Evolutionary conservation across 352 stramenopile genomes (phyloP).

Genomic region (Globisporangium solare): DNA sequence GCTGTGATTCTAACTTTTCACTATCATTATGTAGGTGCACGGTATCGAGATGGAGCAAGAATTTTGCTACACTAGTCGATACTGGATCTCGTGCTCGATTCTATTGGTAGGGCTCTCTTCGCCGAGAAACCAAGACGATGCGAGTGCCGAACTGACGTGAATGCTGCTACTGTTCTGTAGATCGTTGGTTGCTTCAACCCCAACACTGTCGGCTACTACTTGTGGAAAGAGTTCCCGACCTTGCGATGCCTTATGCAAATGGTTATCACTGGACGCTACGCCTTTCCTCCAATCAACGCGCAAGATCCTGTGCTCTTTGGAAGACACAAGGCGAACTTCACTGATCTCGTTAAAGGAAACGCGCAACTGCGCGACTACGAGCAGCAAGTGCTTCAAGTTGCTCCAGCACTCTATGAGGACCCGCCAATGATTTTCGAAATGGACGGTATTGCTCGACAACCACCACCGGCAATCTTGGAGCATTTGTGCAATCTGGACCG

Average conservation of each 20-base stretch:
- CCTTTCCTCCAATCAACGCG: constrained; percentile 55
- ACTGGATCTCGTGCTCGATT: constrained; percentile 83
- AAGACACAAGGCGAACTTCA: constrained; percentile 44
- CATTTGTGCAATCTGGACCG: constrained; percentile 63
- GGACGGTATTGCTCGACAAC: constrained; percentile 59
- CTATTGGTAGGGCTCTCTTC: constrained; percentile 45
- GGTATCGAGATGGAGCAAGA: constrained; percentile 60
- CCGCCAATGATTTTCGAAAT: constrained; percentile 72
- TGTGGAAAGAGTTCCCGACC: constrained; percentile 74
- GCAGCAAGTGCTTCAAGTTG: constrained; percentile 55
- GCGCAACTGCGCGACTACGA: constrained; percentile 67
- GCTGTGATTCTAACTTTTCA: neutral
- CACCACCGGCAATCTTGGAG: constrained; percentile 66
- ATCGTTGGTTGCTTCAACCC: constrained; percentile 69
- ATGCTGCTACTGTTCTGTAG: constrained; percentile 10
- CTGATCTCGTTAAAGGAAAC: constrained; percentile 55
- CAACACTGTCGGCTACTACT: constrained; percentile 64
- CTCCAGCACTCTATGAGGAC: constrained; percentile 41
- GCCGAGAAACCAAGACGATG: neutral
- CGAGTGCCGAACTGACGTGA: constrained; percentile 1
- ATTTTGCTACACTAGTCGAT: constrained; percentile 74
- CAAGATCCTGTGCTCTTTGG: constrained; percentile 61
- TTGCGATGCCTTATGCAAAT: constrained; percentile 83
- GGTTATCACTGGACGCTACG: constrained; percentile 73
- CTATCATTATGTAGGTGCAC: constrained; percentile 34